Base-by-base conservation (phyloP, 2,329 filamentous ascomycete genomes). In the Colletotrichum sp. region DNA sequence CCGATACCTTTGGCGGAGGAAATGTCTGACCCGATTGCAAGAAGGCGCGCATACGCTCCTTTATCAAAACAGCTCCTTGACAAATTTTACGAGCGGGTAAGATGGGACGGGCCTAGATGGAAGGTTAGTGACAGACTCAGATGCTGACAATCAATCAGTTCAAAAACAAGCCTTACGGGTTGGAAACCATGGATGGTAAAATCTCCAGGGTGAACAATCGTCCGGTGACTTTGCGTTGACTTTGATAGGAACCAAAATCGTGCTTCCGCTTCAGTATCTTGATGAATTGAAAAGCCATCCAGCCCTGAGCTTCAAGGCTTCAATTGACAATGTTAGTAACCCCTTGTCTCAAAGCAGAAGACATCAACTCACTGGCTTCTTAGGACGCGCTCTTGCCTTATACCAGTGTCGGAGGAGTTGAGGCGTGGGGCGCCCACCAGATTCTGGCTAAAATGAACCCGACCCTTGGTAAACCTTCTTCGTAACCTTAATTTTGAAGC, bases 161-260 rank as follows among this genome's bases (percentile, higher is more conserved):
- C 36, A 66, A 66, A 30, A 52, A 52, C 24, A 66, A 48, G 36
- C 55, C 67, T 9, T 70, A 61, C 13, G 57, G 67, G 21, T 30
- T 70, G 18, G 57, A 70, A 34, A 70, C 55, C 4, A 63, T 70
- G 67, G 57, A 70, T 63, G 55, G 67, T 70, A 52, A 13, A 24
- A 21, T 26, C 8, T 70, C n/a, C 6, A 16, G 6, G 4, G 13
- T 24, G n/a, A 4, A 10, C 1, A 18, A 28, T 52, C 3, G n/a
- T 52, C 15, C 7, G 15, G n/a, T 5, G 24, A 13, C 60, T 8
- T 4, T 13, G 18, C 13, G 16, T 18, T 59, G n/a, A 59, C 26
- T 6, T 28, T 26, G 4, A 28, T 15, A 70, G 67, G 67, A 9
- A n/a, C 36, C 24, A 70, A 70, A 63, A 32, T 63, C 26, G 34